A percentile compares a stretch with the other conserved stretches of the same genome.
Evolutionary conservation across 1,284 basidiomycete species (phyloP).

Genomic region (Xerocomus cyaneibrunnescens): DNA sequence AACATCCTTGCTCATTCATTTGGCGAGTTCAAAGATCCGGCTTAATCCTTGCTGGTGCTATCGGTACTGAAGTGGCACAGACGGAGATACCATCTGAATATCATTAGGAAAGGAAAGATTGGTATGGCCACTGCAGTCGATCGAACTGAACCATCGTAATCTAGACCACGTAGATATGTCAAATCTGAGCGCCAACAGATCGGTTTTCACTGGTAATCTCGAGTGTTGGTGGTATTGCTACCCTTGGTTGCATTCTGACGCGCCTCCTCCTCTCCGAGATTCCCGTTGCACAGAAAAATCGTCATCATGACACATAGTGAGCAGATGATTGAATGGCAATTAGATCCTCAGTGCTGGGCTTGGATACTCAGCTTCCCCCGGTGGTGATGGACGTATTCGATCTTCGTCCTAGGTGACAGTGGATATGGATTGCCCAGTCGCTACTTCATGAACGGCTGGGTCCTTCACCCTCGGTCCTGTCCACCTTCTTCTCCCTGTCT

Average conservation of each 20-base stretch:
- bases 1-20: no score
- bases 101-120: slow-evolving; percentile 73
- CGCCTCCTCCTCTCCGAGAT: background rate
- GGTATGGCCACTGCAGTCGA: slow-evolving; percentile 39
- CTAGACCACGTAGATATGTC: slow-evolving; percentile 5
- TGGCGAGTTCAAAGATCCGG: slow-evolving; percentile 87
- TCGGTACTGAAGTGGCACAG: slow-evolving; percentile 36
- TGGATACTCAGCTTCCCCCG: no score
- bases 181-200: background rate
- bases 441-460: no score
- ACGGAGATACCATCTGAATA: slow-evolving; percentile 75
- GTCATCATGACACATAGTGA: background rate
- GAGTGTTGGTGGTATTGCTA: background rate
- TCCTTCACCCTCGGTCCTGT: no score
- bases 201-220: background rate
- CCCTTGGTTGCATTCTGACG: background rate
- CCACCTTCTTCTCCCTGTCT: no score
- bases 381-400: no score
- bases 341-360: no score
- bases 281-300: background rate
- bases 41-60: slow-evolving; percentile 53
- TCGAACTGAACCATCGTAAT: slow-evolving; percentile 22
- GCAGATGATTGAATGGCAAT: background rate
- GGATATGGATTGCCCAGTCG: no score
- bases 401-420: no score